phyloP scores from a whole-genome alignment of 176 grass and related monocot species.

The Oryza officinalis region DNA sequence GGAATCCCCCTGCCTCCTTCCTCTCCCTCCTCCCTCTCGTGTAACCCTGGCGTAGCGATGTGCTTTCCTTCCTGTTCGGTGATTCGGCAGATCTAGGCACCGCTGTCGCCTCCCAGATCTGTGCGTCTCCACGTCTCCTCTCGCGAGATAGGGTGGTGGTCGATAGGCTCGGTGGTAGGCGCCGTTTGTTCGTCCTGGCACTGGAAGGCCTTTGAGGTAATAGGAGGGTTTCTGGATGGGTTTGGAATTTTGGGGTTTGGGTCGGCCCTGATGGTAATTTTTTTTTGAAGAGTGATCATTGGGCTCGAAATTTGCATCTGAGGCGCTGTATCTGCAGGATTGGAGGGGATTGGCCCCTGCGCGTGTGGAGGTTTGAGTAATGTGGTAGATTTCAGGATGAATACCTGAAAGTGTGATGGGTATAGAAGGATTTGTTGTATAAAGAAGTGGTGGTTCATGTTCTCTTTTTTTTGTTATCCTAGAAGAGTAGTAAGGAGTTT shows the following conservation, averaged over 20 bases:
- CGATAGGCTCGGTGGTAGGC: background rate
- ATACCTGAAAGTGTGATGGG: background rate
- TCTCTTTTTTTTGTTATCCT: background rate
- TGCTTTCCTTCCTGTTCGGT: background rate
- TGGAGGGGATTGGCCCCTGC: background rate
- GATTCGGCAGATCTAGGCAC: conserved; percentile 19
- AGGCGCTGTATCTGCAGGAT: background rate
- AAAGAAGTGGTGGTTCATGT: background rate
- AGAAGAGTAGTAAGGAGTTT: background rate
- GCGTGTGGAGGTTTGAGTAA: background rate
- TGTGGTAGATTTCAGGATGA: background rate
- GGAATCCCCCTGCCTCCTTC: no score
- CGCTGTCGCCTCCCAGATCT: conserved; percentile 26
- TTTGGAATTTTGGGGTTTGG: background rate
- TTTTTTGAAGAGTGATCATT: background rate
- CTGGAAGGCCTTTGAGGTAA: background rate
- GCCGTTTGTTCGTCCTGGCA: background rate
- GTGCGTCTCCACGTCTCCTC: background rate
- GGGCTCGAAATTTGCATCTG: background rate
- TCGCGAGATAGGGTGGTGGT: background rate
- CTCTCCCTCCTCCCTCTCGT: no score
- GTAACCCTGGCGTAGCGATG: background rate
- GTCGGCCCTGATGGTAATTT: background rate
- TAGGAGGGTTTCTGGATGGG: background rate
- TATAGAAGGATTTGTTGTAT: background rate